phyloP scores from a whole-genome alignment of 78 protist species.

The Monocercomonoides exilis region DNA sequence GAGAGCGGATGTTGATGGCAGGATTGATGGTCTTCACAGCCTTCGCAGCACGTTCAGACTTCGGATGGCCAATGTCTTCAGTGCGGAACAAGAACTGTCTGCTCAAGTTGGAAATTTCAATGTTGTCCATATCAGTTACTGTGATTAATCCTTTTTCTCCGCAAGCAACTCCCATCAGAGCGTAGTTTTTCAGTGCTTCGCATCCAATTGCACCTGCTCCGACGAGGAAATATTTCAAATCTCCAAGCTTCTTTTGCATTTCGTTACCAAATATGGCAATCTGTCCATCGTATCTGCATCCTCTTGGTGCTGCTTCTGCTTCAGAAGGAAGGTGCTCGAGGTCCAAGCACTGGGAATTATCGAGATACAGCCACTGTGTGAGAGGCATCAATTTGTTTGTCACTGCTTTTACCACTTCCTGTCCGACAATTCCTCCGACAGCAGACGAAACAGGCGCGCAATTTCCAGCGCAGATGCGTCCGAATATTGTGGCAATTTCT shows the following conservation, averaged over 20 bases:
- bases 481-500: not conserved
- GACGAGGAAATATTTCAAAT: slow-evolving; percentile 50
- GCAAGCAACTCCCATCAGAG: not conserved
- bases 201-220: slow-evolving; percentile 80
- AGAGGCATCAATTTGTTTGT: slow-evolving; percentile 48
- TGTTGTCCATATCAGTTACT: slow-evolving; percentile 28
- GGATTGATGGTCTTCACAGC: slow-evolving; percentile 23
- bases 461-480: slow-evolving; percentile 28
- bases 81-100: slow-evolving; percentile 31
- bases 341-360: slow-evolving; percentile 24
- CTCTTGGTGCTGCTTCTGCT: not conserved
- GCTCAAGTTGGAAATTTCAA: slow-evolving; percentile 14
- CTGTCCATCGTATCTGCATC: slow-evolving; percentile 49
- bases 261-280: slow-evolving; percentile 31
- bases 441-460: slow-evolving; percentile 34
- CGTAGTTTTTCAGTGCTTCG: not conserved
- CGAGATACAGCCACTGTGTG: slow-evolving; percentile 48
- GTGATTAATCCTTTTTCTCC: slow-evolving; percentile 19
- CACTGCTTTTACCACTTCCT: slow-evolving; percentile 59
- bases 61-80: slow-evolving; percentile 26
- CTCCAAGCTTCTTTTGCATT: slow-evolving; percentile 19
- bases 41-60: slow-evolving; percentile 24
- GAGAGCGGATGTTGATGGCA: not conserved
- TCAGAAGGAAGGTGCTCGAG: not conserved
- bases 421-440: slow-evolving; percentile 55